Evolutionary conservation across 2,329 filamentous ascomycete genomes (phyloP), one percentile per base, ranked within the genome.

Genomic region (Fusarium transvaalense): DNA sequence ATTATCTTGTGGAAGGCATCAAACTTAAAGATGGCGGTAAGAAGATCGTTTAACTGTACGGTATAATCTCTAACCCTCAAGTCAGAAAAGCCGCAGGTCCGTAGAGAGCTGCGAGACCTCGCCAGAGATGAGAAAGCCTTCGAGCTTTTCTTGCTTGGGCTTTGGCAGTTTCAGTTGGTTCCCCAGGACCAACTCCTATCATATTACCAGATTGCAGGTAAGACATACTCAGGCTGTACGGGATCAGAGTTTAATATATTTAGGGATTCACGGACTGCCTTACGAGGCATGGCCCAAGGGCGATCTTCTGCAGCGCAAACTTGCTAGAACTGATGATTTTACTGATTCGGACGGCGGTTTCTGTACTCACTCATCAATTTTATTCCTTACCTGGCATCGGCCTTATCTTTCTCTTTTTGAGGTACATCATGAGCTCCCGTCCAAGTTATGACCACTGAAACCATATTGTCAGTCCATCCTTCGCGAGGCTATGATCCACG

Each of bases 191-290:
- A 35, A 35, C 34, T 35, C 15, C 34, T 35, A 2, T 35, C 34
- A 0, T 35, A 35, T 15, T 35, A 35, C 34, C 34, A 35, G 8
- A 35, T 35, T 4, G 34, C 34, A 4, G 34, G 34, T 35, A 35
- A n/a, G 34, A 35, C 34, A 10, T n/a, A 10, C 2, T 5, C 1
- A 35, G 12, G 7, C 8, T 17, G 2, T 35, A 1, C 0, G 15
- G 8, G 34, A 35, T n/a, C 2, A n/a, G 0, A 17, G 6, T 35
- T n/a, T 35, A 35, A 35, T 17, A 10, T 35, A 2, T 2, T 10
- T 2, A 35, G 34, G 34, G n/a, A 35, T 35, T 10, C 34, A 35
- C 3, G 34, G 34, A 10, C 3, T 35, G 15, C 34, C 34, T 10
- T 35, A 35, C 13, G 34, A 35, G 34, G 34, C 34, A 35, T 35